Percentiles rank a stretch among this genome's conserved stretches.
Evolutionary conservation across 164 flowering plant genomes (phyloP).

Genomic region (Macadamia tetraphylla): DNA sequence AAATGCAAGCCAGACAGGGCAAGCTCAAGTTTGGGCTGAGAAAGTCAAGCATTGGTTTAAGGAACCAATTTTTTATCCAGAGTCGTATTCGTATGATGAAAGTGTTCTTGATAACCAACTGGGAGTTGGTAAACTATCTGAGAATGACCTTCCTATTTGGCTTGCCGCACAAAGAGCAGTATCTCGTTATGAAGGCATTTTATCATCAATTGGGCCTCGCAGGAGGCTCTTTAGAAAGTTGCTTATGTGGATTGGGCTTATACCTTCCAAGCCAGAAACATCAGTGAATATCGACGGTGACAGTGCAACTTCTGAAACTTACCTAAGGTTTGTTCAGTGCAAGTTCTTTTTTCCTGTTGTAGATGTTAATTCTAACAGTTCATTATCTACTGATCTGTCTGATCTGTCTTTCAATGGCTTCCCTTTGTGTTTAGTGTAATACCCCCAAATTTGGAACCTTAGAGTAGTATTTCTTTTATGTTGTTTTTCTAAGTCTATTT

Average conservation of each 20-base stretch:
- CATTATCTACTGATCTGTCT: background rate
- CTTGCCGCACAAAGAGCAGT: slow-evolving; percentile 89
- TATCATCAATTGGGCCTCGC: slow-evolving; percentile 82
- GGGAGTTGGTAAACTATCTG: slow-evolving; percentile 35
- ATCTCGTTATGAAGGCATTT: slow-evolving; percentile 74
- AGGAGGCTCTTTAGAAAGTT: slow-evolving; percentile 71
- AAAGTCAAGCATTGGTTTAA: slow-evolving; percentile 49
- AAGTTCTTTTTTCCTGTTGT: background rate
- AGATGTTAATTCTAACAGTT: background rate
- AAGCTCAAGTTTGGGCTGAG: slow-evolving; percentile 39
- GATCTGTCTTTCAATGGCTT: background rate
- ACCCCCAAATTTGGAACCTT: no score
- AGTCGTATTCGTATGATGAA: slow-evolving; percentile 30
- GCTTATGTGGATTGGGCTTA: slow-evolving; percentile 61
- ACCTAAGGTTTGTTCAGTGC: slow-evolving; percentile 46
- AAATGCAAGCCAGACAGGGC: slow-evolving; percentile 33
- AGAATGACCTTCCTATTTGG: slow-evolving; percentile 74
- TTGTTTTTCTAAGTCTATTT: no score
- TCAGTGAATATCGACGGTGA: slow-evolving; percentile 38
- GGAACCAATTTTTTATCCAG: slow-evolving; percentile 31
- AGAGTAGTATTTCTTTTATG: no score
- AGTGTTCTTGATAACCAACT: slow-evolving; percentile 23
- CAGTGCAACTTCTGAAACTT: slow-evolving; percentile 36
- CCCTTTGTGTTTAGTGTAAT: background rate
- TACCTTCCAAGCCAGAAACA: slow-evolving; percentile 48